These are phyloP conservation scores for Komagataella pastoris DNA, from an alignment of 805 yeast species.

Conservation along the genomic window DNA sequence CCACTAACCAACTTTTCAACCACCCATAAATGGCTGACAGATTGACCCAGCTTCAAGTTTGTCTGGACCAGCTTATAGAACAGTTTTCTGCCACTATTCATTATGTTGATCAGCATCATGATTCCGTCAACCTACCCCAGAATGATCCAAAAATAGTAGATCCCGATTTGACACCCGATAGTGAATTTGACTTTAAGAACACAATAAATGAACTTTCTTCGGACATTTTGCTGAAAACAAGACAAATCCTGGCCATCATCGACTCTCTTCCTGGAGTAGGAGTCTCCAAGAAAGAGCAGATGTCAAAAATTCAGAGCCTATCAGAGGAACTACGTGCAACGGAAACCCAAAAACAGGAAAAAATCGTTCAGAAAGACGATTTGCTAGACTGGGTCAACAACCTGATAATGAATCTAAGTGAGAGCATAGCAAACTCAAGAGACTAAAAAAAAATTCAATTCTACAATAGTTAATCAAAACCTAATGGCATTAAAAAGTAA, in stretches of 20 bases:
- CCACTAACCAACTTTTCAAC: neutral
- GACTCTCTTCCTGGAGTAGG: conserved; percentile 91
- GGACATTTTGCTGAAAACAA: conserved; percentile 72
- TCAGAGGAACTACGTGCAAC: conserved; percentile 47
- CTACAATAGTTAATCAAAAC: neutral
- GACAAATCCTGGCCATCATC: conserved; percentile 77
- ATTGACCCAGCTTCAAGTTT: conserved; percentile 78
- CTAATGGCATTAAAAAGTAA: neutral
- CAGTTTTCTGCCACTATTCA: conserved; percentile 70
- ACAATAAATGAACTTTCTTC: conserved; percentile 68
- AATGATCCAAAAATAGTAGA: conserved; percentile 49
- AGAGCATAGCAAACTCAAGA: conserved; percentile 35
- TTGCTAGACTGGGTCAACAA: conserved; percentile 50
- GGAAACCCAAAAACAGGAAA: conserved; percentile 43
- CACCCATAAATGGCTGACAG: conserved; percentile 59
- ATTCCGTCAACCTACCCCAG: conserved; percentile 32
- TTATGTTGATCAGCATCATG: conserved; percentile 69
- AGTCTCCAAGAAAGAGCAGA: conserved; percentile 63
- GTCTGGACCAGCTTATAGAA: conserved; percentile 72
- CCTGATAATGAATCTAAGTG: conserved; percentile 46
- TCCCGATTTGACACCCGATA: conserved; percentile 35
- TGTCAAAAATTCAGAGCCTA: conserved; percentile 46
- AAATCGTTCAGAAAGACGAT: conserved; percentile 50
- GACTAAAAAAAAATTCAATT: conserved; percentile 4
- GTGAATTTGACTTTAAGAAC: conserved; percentile 20